Base-by-base conservation (phyloP, 2,329 filamentous ascomycete genomes). In the Cryphonectria naterciae region DNA sequence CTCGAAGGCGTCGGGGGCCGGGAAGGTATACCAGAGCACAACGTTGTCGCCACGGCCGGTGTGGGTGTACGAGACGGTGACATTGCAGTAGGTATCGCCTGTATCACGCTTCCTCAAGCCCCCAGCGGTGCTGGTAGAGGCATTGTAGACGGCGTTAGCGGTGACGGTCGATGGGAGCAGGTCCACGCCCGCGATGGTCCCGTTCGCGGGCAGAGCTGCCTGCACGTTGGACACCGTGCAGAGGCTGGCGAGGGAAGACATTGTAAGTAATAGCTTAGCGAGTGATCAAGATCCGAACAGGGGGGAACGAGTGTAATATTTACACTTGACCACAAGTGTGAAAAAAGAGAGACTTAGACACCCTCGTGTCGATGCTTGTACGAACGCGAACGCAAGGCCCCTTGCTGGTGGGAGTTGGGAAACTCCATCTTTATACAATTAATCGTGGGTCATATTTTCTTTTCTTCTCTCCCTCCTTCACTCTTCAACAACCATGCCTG, bases 151-250 rank as follows among this genome's bases (percentile, higher is more conserved):
- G 2, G 78, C 70, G 52, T 73, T 80, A 1, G 82, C 83, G 4
- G 81, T 81, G 5, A 84, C 80, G 1, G 82, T 75, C 0, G 81
- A 82, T 4, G 83, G 79, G 68, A 83, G 75, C 72, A 85, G 67
- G 63, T 80, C 75, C 67, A 85, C 80, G 8, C 83, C 82, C 8
- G 80, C 73, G 2, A 84, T 73, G 39, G 80, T 82, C 6, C 81
- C 82, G 69, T 83, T 81, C 35, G 81, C 75, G 7, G 83, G 83
- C 8, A 85, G 75, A 25, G 80, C 78, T 19, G 81, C 78, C 72
- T 80, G 78, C n/a, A 85, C 79, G 69, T 84, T 81, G 46, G 79
- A 77, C 8, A 82, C 77, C 2, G 82, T 83, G 74, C 83, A 85
- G 35, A 84, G 73, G 71, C 83, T 79, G 39, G 78, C 70, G 49